These are phyloP conservation scores for Gillenia trifoliata DNA, from an alignment of 306 rosid species.

Conservation along the genomic window DNA sequence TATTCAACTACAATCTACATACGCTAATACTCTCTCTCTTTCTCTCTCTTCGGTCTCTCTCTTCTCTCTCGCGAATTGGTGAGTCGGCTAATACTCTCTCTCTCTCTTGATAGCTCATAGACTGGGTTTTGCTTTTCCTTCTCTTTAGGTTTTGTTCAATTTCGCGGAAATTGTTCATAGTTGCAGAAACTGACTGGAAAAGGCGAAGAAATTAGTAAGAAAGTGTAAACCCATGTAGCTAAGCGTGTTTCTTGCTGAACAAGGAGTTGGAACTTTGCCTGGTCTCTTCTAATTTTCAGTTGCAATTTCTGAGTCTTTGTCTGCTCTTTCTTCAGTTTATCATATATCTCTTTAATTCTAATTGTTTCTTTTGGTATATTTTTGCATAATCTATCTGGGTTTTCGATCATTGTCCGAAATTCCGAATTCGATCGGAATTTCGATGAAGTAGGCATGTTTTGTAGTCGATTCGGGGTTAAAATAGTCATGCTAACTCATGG, in stretches of 20 bases:
- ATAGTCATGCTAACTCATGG: not conserved
- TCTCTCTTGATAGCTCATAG: not conserved
- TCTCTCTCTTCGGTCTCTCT: not conserved
- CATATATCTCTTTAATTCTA: not conserved
- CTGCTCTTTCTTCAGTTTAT: not conserved
- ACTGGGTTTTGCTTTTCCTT: constrained; percentile 4
- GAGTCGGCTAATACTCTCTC: not conserved
- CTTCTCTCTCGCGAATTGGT: not conserved
- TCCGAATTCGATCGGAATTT: not conserved
- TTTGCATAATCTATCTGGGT: not conserved
- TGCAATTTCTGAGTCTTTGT: not conserved
- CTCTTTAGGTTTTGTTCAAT: constrained; percentile 1
- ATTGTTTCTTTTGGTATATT: not conserved
- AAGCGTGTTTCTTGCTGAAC: constrained; percentile 10
- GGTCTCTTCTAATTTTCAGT: not conserved
- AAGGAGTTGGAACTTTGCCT: constrained; percentile 6
- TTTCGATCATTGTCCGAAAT: not conserved
- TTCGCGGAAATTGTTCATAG: not conserved
- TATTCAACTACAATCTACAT: too few species aligned
- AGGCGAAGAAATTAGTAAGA: not conserved
- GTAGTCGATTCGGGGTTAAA: not conserved
- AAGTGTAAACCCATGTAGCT: constrained; percentile 1
- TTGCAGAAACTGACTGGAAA: not conserved
- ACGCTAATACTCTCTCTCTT: too few species aligned
- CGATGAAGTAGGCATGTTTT: not conserved